Conservation (phyloP, 345 rosid genomes). For the Nephelium lappaceum region DNA sequence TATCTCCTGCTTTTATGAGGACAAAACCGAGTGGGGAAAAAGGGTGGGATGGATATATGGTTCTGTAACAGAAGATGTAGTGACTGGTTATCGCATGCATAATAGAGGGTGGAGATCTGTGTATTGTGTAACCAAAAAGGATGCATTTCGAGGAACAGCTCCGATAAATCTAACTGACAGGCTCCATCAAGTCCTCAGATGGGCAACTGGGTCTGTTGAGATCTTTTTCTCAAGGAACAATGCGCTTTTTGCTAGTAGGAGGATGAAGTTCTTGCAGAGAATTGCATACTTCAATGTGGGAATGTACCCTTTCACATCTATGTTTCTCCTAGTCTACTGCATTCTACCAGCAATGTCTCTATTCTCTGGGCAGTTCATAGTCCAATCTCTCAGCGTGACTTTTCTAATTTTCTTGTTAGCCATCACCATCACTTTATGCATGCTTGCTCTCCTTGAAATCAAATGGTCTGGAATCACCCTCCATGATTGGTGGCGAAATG, state of each 20-base stretch:
- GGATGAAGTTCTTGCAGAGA: conserved; percentile 73
- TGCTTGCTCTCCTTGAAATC: conserved; percentile 71
- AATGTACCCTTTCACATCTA: conserved; percentile 81
- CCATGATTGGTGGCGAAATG: conserved; percentile 90
- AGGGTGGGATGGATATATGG: conserved; percentile 89
- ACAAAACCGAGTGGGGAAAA: conserved; percentile 81
- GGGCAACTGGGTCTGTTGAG: conserved; percentile 90
- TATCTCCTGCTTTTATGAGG: conserved; percentile 81
- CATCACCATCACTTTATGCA: conserved; percentile 60
- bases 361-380: conserved; percentile 77
- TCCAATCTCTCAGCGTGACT: conserved; percentile 54
- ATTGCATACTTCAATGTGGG: conserved; percentile 75
- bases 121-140: conserved; percentile 75
- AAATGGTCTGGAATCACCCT: conserved; percentile 80
- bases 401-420: conserved; percentile 58
- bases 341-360: conserved; percentile 68
- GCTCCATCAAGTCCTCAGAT: conserved; percentile 82
- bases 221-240: conserved; percentile 80
- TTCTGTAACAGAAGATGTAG: conserved; percentile 83
- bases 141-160: conserved; percentile 77
- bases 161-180: conserved; percentile 77
- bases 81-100: conserved; percentile 81
- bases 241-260: conserved; percentile 55
- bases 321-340: conserved; percentile 77
- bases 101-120: conserved; percentile 87